Evolutionary conservation across 23 red algal species (phyloP).

Genomic region (Gracilaria gracilis): DNA sequence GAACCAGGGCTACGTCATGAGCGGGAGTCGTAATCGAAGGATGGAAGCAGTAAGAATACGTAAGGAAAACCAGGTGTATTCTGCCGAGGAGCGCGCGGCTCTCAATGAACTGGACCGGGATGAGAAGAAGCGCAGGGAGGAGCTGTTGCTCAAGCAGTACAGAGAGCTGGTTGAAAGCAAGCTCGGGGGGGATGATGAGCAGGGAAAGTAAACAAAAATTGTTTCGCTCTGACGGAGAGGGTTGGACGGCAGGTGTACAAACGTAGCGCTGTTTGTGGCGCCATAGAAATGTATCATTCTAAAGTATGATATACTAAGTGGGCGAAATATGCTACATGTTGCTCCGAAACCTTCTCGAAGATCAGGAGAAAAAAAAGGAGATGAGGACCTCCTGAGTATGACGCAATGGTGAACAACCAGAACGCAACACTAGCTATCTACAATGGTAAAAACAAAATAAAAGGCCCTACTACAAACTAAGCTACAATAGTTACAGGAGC

Average conservation of each 20-base stretch:
- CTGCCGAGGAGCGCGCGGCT: slow-evolving; percentile 84
- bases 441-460: neutral
- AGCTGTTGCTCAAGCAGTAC: slow-evolving; percentile 74
- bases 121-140: slow-evolving; percentile 64
- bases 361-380: neutral
- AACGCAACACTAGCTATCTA: slow-evolving; percentile 18
- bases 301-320: neutral
- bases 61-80: slow-evolving; percentile 95
- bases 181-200: slow-evolving; percentile 34
- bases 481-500: neutral
- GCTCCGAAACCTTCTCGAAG: neutral
- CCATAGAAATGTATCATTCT: neutral
- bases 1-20: slow-evolving; percentile 91
- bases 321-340: neutral
- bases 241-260: too few species aligned
- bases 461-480: neutral
- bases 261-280: too few species aligned
- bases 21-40: slow-evolving; percentile 87
- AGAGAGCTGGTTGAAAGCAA: slow-evolving; percentile 72
- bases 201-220: neutral
- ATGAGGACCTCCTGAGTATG: neutral
- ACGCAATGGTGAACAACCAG: neutral
- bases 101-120: slow-evolving; percentile 73
- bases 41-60: slow-evolving; percentile 94
- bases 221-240: neutral